phyloP scores from a whole-genome alignment of 2,329 filamentous ascomycete genomes.

The Claviceps sp. region DNA sequence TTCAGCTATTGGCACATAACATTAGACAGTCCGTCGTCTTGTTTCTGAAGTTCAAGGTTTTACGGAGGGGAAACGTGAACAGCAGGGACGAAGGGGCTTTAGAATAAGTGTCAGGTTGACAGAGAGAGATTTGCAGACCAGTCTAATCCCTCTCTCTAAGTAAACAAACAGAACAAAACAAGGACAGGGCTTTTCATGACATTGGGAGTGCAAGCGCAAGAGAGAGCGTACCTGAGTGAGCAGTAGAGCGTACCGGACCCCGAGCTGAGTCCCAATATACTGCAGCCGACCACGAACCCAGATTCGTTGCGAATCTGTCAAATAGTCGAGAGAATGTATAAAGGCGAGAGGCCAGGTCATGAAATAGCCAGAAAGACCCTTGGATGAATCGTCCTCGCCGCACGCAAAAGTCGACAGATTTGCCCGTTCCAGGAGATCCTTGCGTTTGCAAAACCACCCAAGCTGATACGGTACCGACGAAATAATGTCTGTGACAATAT shows the following conservation, averaged over 20 bases:
- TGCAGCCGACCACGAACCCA: constrained; percentile 41
- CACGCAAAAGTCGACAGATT: constrained; percentile 34
- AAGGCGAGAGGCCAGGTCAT: constrained; percentile 45
- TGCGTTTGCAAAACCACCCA: constrained; percentile 40
- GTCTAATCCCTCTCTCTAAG: too few species aligned
- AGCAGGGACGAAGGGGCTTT: too few species aligned
- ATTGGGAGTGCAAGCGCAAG: not conserved
- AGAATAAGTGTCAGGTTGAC: too few species aligned
- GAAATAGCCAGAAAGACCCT: constrained; percentile 45
- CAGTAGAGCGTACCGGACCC: constrained; percentile 44
- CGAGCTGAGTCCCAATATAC: constrained; percentile 41
- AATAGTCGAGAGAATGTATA: constrained; percentile 42
- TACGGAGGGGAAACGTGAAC: not conserved
- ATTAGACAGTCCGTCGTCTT: not conserved
- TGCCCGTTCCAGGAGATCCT: constrained; percentile 25
- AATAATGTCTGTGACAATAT: constrained; percentile 44
- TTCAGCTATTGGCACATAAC: constrained; percentile 29
- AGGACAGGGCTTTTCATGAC: not conserved
- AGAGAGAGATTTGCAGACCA: too few species aligned
- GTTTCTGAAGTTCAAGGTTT: not conserved
- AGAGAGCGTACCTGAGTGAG: constrained; percentile 34
- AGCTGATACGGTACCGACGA: constrained; percentile 49
- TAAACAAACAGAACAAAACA: not conserved
- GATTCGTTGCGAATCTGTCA: constrained; percentile 42
- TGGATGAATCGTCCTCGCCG: constrained; percentile 35